A percentile compares a stretch with the other conserved stretches of the same genome.
phyloP scores from a whole-genome alignment of 2,329 filamentous ascomycete genomes.

The Xenoacremonium recifei region DNA sequence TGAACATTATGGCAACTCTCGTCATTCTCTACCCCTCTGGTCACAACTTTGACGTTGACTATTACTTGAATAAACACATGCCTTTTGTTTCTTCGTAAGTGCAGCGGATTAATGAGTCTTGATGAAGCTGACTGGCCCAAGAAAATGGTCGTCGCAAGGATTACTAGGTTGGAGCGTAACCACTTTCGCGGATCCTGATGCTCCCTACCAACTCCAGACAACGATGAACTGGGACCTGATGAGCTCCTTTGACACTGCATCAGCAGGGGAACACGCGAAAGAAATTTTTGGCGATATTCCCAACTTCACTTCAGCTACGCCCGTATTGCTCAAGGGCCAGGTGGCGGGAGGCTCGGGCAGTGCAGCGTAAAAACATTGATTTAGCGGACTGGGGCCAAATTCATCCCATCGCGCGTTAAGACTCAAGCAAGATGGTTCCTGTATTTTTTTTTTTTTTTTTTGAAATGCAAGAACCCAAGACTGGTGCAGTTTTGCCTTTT shows the following conservation, averaged over 20 bases:
- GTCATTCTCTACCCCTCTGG: constrained; percentile 5
- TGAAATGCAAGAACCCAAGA: too few species aligned
- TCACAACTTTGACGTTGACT: constrained; percentile 6
- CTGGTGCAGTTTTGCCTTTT: too few species aligned
- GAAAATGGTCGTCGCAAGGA: background rate
- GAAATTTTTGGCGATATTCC: background rate
- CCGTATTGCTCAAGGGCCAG: background rate
- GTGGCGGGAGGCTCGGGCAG: too few species aligned
- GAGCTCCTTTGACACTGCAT: background rate
- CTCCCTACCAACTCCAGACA: background rate
- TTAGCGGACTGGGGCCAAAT: too few species aligned
- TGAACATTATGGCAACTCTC: constrained; percentile 1
- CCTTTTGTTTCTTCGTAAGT: constrained; percentile 4
- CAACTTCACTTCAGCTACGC: background rate
- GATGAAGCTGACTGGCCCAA: too few species aligned
- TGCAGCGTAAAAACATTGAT: too few species aligned
- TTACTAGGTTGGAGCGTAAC: background rate
- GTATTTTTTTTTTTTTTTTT: too few species aligned
- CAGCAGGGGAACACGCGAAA: background rate
- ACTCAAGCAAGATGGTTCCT: too few species aligned
- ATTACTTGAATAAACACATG: constrained; percentile 6
- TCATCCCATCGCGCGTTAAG: too few species aligned
- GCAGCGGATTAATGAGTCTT: background rate
- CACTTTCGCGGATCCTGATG: background rate
- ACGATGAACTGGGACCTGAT: background rate